Percentiles rank a stretch among this genome's conserved stretches.
These are phyloP conservation scores for Phytophthora sansomeana DNA, from an alignment of 352 stramenopile genomes.

Conservation along the genomic window DNA sequence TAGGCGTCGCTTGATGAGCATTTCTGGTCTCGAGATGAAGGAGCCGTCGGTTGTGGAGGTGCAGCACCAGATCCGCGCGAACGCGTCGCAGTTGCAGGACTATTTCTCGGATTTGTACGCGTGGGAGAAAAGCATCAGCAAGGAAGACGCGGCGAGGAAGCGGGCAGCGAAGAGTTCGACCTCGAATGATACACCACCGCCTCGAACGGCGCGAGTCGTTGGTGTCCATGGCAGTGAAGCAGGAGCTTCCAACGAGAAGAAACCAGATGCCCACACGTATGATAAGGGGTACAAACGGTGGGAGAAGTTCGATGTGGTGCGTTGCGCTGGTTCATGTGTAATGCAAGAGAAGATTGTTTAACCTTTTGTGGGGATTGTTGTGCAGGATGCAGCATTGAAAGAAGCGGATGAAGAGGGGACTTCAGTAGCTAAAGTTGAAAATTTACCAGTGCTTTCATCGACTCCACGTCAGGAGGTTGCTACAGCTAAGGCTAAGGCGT, in stretches of 20 bases:
- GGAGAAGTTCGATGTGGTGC: conserved; percentile 90
- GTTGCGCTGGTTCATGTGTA: not conserved
- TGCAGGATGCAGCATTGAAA: conserved; percentile 56
- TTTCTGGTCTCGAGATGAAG: conserved; percentile 23
- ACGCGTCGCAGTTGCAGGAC: conserved; percentile 79
- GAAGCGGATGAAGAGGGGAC: conserved; percentile 42
- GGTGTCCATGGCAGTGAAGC: not conserved
- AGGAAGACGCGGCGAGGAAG: conserved; percentile 57
- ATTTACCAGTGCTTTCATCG: not conserved
- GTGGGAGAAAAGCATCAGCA: conserved; percentile 79
- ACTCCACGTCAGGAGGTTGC: conserved; percentile 8
- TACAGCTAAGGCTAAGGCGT: conserved; percentile 6
- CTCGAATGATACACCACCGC: conserved; percentile 24
- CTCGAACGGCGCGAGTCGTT: conserved; percentile 25
- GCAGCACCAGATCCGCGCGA: conserved; percentile 86
- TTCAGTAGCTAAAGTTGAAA: not conserved
- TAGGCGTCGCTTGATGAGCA: conserved; percentile 9
- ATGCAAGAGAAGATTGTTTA: not conserved
- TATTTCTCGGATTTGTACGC: conserved; percentile 81
- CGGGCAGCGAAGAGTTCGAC: conserved; percentile 10
- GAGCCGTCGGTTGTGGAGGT: conserved; percentile 59
- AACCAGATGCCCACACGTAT: conserved; percentile 80
- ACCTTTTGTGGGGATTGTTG: not conserved
- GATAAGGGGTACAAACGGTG: conserved; percentile 93
- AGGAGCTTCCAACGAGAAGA: conserved; percentile 22